Evolutionary conservation across 108 stramenopile genomes (phyloP).

Genomic region (Cylindrotheca closterium): DNA sequence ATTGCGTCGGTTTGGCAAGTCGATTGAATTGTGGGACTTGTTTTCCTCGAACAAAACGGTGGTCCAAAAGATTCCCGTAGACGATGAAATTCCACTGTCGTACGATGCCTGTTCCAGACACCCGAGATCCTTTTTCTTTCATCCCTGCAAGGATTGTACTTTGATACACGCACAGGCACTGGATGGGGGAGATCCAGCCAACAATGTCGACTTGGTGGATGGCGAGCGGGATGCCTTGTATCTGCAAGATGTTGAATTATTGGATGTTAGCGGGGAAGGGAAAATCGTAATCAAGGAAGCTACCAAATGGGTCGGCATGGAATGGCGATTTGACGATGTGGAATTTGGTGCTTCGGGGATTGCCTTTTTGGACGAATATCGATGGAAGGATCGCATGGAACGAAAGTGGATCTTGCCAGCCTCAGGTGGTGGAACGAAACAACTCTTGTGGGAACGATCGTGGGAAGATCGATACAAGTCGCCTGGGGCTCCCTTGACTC

Average conservation of each 20-base stretch:
- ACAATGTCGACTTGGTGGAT: neutral
- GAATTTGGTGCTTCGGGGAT: constrained; percentile 5
- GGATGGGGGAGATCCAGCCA: constrained; percentile 14
- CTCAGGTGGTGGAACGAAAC: neutral
- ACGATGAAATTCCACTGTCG: constrained; percentile 13
- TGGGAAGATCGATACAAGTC: constrained; percentile 18
- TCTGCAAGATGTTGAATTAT: neutral
- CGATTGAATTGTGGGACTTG: constrained; percentile 1
- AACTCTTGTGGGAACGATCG: constrained; percentile 6
- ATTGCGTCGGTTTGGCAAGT: constrained; percentile 10
- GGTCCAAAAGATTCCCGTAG: constrained; percentile 1
- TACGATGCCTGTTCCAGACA: constrained; percentile 17
- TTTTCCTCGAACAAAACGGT: neutral
- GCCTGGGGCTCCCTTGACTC: constrained; percentile 7
- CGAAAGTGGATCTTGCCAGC: constrained; percentile 1
- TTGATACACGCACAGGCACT: constrained; percentile 7
- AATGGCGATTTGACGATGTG: constrained; percentile 16
- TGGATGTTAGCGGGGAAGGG: neutral
- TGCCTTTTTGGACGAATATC: constrained; percentile 6
- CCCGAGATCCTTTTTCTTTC: constrained; percentile 1
- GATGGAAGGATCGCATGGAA: constrained; percentile 21
- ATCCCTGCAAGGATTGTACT: constrained; percentile 5
- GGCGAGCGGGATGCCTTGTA: constrained; percentile 12
- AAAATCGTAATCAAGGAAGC: neutral
- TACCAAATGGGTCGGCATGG: neutral